Percentiles rank a stretch among this genome's conserved stretches.
phyloP scores from a whole-genome alignment of 2,329 filamentous ascomycete species.

The Fusarium sp. region DNA sequence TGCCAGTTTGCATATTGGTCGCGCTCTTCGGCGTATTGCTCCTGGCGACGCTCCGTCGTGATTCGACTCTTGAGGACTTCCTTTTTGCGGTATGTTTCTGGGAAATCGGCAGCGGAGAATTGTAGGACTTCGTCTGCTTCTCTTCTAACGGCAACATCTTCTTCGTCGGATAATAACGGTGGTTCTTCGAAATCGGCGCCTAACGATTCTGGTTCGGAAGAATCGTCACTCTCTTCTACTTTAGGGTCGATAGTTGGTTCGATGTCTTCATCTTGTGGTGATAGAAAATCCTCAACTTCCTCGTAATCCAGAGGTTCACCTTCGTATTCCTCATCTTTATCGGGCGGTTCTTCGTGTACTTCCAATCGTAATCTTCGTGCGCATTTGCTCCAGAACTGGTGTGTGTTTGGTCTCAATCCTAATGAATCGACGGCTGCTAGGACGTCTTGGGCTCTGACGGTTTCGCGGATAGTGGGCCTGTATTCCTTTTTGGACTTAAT shows the following conservation, averaged over 20 bases:
- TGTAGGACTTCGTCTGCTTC: conserved; percentile 58
- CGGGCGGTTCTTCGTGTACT: conserved; percentile 55
- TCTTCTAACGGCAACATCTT: conserved; percentile 46
- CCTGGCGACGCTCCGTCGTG: conserved; percentile 55
- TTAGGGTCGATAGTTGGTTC: conserved; percentile 1
- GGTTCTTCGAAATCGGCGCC: conserved; percentile 34
- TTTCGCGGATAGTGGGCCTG: conserved; percentile 43
- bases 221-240: not conserved
- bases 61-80: conserved; percentile 54
- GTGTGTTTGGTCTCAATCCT: conserved; percentile 53
- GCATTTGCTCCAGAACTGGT: conserved; percentile 60
- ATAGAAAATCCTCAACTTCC: conserved; percentile 30
- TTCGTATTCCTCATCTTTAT: conserved; percentile 39
- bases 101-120: conserved; percentile 55
- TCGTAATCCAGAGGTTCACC: conserved; percentile 34
- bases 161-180: conserved; percentile 36
- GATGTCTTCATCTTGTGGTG: conserved; percentile 14
- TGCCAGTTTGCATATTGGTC: conserved; percentile 55
- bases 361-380: conserved; percentile 62
- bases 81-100: conserved; percentile 51
- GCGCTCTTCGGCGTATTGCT: conserved; percentile 56
- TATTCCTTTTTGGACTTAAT: conserved; percentile 62
- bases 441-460: conserved; percentile 60
- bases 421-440: conserved; percentile 61
- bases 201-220: conserved; percentile 21